Percentiles rank a stretch among this genome's conserved stretches.
These are phyloP conservation scores for Podospora pseudopauciseta DNA, from an alignment of 495 filamentous ascomycete species.

Conservation along the genomic window DNA sequence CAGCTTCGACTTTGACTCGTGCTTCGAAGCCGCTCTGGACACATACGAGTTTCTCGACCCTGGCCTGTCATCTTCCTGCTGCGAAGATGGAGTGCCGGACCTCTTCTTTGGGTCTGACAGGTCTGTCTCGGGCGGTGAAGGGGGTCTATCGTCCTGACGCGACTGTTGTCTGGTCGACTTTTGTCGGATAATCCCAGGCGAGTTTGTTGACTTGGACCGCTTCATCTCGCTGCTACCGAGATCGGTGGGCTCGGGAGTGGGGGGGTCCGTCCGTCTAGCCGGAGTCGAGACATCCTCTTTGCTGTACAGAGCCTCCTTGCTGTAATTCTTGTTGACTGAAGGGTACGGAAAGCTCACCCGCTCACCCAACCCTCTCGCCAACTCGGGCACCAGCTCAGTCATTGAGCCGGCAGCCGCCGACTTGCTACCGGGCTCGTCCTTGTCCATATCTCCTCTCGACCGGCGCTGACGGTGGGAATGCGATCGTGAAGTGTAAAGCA, in stretches of 20 bases:
- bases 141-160: constrained; percentile 45
- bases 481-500: constrained; percentile 20
- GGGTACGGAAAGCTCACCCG: constrained; percentile 74
- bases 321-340: constrained; percentile 81
- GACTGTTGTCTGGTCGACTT: constrained; percentile 32
- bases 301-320: constrained; percentile 71
- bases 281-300: constrained; percentile 50
- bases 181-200: constrained; percentile 23
- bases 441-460: constrained; percentile 39
- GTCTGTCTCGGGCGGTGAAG: constrained; percentile 55
- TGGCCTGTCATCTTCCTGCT: constrained; percentile 37
- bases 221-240: constrained; percentile 52
- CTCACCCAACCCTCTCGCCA: constrained; percentile 39
- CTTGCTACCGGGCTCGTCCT: constrained; percentile 26
- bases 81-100: constrained; percentile 33
- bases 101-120: constrained; percentile 45
- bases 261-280: constrained; percentile 49
- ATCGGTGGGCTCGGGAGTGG: constrained; percentile 78
- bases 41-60: constrained; percentile 38
- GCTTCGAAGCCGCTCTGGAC: constrained; percentile 43
- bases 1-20: constrained; percentile 45
- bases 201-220: constrained; percentile 40
- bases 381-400: constrained; percentile 50
- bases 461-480: constrained; percentile 40
- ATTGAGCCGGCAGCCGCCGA: constrained; percentile 35